Evolutionary conservation across 192 early-diverging fungal species (phyloP), one percentile per base, ranked within the genome.

Genomic region (Coemansia sp.): DNA sequence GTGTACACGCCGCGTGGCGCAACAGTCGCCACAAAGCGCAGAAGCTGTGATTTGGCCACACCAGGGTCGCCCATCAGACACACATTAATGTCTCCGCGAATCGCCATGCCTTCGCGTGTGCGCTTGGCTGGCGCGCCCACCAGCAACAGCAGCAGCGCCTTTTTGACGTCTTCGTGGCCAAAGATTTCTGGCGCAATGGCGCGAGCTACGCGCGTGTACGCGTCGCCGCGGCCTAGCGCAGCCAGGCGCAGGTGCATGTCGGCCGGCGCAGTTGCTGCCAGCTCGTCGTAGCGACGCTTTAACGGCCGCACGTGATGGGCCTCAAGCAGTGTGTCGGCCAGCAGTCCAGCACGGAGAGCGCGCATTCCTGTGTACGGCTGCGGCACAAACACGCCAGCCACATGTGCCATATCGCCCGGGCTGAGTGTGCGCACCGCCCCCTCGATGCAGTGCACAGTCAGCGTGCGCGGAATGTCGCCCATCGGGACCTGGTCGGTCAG

Each of bases 31-130:
- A 98, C 93, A 71, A 93, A 94, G 66, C 96, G 94, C 58, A 99
- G 78, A 65, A 99, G 82, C 83, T 99, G 97, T 12, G 94, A 96
- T 82, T 99, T 99, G 66, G 94, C 94, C 47, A 96, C 94, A 70
- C 95, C 95, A 51, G 97, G 97, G 72, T 99, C 97, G 76, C 97
- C 97, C 94, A 99, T 97, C 69, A 99, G 79, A 69, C 93, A 97
- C 25, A 97, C 72, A 78, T 99, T 99, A 58, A 99, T 84, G 74
- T 99, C 97, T 59, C 97, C 95, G 76, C 97, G 89, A 66, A 97
- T 95, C 61, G 91, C 87, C 94, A 95, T 94, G 36, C 95, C 93
- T 57, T 95, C 95, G n/a, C 85, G 83, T 46, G 90, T 91, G 58
- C 83, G 79, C 82, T 96, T 94, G 28, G 86, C 84, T 0, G 90